phyloP scores from a whole-genome alignment of 306 rosid genomes.

The Glycine tomentella region DNA sequence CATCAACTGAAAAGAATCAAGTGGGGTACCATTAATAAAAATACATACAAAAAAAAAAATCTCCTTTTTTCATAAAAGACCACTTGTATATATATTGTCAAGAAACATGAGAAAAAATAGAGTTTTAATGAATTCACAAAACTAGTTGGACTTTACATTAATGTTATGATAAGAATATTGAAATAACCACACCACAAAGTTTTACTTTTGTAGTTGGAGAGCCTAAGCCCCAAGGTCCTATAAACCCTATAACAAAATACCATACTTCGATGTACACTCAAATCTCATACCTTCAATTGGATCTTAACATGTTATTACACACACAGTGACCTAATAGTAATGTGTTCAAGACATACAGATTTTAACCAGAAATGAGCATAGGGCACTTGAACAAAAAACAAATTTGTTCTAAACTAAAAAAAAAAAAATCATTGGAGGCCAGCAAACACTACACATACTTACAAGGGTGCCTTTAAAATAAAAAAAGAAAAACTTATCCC shows the following conservation, averaged over 20 bases:
- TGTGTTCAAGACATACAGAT: not conserved
- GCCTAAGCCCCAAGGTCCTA: not conserved
- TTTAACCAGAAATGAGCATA: slow-evolving; percentile 1
- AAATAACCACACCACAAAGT: not conserved
- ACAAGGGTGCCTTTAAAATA: not conserved
- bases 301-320: slow-evolving; percentile 4
- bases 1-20: slow-evolving; percentile 72
- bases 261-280: not conserved
- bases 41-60: slow-evolving; percentile 10
- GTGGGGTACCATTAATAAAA: slow-evolving; percentile 5
- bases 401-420: not conserved
- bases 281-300: not conserved
- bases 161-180: not conserved
- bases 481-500: slow-evolving; percentile 4
- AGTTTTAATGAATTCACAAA: not conserved
- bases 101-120: slow-evolving; percentile 10
- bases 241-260: not conserved
- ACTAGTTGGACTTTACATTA: slow-evolving; percentile 16
- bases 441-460: slow-evolving; percentile 7
- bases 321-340: not conserved
- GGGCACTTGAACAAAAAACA: slow-evolving; percentile 1
- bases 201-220: not conserved
- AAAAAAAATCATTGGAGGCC: not conserved
- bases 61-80: not conserved
- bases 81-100: not conserved